These are phyloP conservation scores for Harrya chromipes DNA, from an alignment of 768 basidiomycete genomes.

Conservation along the genomic window DNA sequence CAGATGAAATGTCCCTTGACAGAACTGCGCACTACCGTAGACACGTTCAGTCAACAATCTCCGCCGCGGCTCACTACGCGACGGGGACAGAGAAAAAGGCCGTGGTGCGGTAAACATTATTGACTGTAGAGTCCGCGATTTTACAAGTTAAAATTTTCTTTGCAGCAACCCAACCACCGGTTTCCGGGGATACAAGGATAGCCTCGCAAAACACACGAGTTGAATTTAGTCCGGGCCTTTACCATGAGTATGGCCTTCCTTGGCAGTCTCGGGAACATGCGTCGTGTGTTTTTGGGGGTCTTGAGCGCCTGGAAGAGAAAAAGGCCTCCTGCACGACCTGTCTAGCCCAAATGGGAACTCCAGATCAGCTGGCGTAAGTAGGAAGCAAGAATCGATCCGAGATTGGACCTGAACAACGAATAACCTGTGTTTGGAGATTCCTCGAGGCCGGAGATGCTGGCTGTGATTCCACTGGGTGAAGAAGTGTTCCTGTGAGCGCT, in stretches of 20 bases:
- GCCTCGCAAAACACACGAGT: conserved; percentile 25
- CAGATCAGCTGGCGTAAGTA: conserved; percentile 45
- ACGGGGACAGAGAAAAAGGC: conserved; percentile 6
- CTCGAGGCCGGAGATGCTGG: conserved; percentile 42
- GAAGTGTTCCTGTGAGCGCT: conserved; percentile 30
- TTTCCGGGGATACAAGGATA: conserved; percentile 10
- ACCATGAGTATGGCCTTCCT: conserved; percentile 31
- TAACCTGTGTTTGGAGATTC: conserved; percentile 42
- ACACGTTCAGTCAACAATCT: conserved; percentile 25
- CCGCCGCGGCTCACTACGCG: conserved; percentile 24
- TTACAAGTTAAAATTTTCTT: conserved; percentile 17
- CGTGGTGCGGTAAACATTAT: conserved; percentile 6
- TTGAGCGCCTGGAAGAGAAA: conserved; percentile 26
- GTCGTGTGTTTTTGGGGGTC: conserved; percentile 27
- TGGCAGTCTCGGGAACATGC: conserved; percentile 27
- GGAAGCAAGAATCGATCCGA: conserved; percentile 35
- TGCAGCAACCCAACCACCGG: conserved; percentile 5
- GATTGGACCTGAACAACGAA: conserved; percentile 28
- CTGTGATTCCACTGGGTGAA: conserved; percentile 18
- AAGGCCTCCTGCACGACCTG: conserved; percentile 11
- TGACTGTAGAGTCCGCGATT: conserved; percentile 1
- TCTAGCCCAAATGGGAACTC: conserved; percentile 51
- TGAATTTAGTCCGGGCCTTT: conserved; percentile 14
- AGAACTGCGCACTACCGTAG: conserved; percentile 1
- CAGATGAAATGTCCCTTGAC: conserved; percentile 7